A percentile compares a stretch with the other conserved stretches of the same genome.
Evolutionary conservation across 306 rosid genomes (phyloP).

Genomic region (Herpetospermum pedunculosum): DNA sequence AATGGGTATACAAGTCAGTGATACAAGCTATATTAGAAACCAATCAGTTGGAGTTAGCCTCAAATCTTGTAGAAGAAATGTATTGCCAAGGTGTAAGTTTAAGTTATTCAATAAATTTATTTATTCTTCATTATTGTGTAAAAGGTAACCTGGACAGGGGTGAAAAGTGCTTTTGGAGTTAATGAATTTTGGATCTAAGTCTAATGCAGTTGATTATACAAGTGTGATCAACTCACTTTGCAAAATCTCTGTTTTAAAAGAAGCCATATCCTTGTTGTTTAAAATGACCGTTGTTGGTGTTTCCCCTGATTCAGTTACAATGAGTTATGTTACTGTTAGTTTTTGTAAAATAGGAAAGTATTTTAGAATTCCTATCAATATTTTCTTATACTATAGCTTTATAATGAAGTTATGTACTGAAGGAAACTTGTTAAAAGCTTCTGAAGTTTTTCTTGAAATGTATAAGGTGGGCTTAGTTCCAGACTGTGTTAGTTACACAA

Average conservation of each 20-base stretch:
- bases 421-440: slow-evolving; percentile 18
- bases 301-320: slow-evolving; percentile 15
- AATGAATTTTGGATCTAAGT: slow-evolving; percentile 14
- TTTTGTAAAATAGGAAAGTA: slow-evolving; percentile 14
- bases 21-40: too few species aligned
- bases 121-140: slow-evolving; percentile 17
- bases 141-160: slow-evolving; percentile 16
- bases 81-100: slow-evolving; percentile 8
- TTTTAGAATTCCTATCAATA: slow-evolving; percentile 17
- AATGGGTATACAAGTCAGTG: too few species aligned
- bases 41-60: slow-evolving; percentile 17
- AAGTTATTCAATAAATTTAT: slow-evolving; percentile 12
- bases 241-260: slow-evolving; percentile 13
- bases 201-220: slow-evolving; percentile 22
- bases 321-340: slow-evolving; percentile 21
- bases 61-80: slow-evolving; percentile 17
- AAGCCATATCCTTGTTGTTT: slow-evolving; percentile 22
- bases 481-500: too few species aligned
- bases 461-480: too few species aligned
- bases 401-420: slow-evolving; percentile 16
- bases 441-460: too few species aligned
- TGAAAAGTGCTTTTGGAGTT: slow-evolving; percentile 16
- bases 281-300: slow-evolving; percentile 18
- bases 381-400: slow-evolving; percentile 20
- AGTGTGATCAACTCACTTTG: slow-evolving; percentile 19